Base-by-base conservation (phyloP, 1,139 yeast genomes). In the Saccharomyces hybrid region DNA sequence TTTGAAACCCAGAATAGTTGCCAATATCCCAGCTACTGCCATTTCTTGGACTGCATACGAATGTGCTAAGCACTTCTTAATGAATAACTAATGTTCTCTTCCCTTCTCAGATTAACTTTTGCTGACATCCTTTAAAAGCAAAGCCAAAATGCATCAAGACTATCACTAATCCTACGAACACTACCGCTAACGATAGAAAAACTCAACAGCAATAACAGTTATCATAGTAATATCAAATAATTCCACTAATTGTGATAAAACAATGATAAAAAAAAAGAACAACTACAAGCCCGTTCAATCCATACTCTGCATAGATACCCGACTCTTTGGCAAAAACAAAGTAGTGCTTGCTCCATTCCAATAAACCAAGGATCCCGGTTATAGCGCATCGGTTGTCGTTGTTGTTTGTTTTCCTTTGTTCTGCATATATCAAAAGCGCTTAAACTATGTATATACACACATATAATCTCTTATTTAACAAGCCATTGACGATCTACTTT, bases 21-120 rank as follows among this genome's bases (percentile, higher is more conserved):
- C 95, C 60, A 90, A 91, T 70, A 91, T 93, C 70, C 99, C 99
- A 21, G 86, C 96, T 51, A 91, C 99, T 11, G 99, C 99, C 34
- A 91, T 93, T 58, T 85, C 96, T 60, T 93, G 99, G 99, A 93
- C 98, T 1, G 91, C 96, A 24, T 93, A 95, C 71, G 99, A 93
- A 71, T 88, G 91, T 95, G 98, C 97, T 48, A 93, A 93, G 56
- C 71, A 69, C 55, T 66, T 68, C 54, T 56, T 19, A 38, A 34
- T 48, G 31, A 52, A 49, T 21, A 21, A 12, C 32, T 52, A 8
- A 29, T 24, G 42, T 47, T 51, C 42, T 19, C 8, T 32, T 11
- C 24, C 24, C 44, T 19, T 19, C 5, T 7, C 26, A 4, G 11
- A 19, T 16, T 16, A 16, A 16, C 44, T 9, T 19, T 19, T 11